phyloP scores from a whole-genome alignment of 1,284 basidiomycete species.

The Volvariella volvacea region DNA sequence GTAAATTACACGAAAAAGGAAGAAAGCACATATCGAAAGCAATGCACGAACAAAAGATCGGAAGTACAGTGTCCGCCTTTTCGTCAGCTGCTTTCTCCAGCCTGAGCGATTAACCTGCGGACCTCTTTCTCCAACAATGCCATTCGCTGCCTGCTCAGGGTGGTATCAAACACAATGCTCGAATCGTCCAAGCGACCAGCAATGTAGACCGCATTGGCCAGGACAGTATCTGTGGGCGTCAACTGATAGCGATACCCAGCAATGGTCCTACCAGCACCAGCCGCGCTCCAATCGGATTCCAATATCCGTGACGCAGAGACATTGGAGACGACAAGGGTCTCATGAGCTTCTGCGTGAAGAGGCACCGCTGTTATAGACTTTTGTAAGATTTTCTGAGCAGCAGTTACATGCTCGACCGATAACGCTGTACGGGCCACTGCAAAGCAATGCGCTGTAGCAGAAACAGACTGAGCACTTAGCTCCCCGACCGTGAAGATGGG shows the following conservation, averaged over 20 bases:
- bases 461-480: slow-evolving; percentile 18
- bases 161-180: slow-evolving; percentile 29
- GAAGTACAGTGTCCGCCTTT: too few species aligned
- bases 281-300: slow-evolving; percentile 27
- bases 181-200: slow-evolving; percentile 28
- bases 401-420: slow-evolving; percentile 19
- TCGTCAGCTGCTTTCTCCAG: too few species aligned
- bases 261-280: slow-evolving; percentile 24
- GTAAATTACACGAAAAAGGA: too few species aligned
- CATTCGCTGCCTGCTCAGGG: slow-evolving; percentile 22
- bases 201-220: slow-evolving; percentile 30
- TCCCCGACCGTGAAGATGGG: slow-evolving; percentile 26
- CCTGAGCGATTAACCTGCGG: neutral
- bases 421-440: slow-evolving; percentile 19
- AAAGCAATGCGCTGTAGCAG: slow-evolving; percentile 20
- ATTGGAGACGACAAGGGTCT: slow-evolving; percentile 28
- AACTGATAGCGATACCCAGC: slow-evolving; percentile 31
- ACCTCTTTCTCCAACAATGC: slow-evolving; percentile 21
- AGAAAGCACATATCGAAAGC: too few species aligned
- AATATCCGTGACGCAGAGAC: slow-evolving; percentile 30
- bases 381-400: slow-evolving; percentile 19
- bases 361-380: slow-evolving; percentile 20
- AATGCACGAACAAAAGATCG: too few species aligned
- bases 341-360: slow-evolving; percentile 23
- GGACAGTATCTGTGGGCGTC: slow-evolving; percentile 24